Percentiles rank a stretch among this genome's conserved stretches.
Conservation (phyloP, 2,329 filamentous ascomycete species). For the Aspergillus tanneri region DNA sequence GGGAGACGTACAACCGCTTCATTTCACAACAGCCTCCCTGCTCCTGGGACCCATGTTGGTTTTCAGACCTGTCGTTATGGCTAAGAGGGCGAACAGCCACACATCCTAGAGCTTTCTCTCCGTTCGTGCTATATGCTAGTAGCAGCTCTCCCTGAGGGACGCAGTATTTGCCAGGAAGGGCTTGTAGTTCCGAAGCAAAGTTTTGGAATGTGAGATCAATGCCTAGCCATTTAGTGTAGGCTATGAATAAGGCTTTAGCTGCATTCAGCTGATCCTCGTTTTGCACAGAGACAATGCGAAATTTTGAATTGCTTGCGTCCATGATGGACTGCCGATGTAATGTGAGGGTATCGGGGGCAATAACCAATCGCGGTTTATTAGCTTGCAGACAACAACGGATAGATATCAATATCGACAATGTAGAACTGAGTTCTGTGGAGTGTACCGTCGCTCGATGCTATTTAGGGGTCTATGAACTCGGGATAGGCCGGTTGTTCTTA, state of each 20-base stretch:
- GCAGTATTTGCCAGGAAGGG: conserved; percentile 56
- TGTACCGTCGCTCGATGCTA: too few relatives aligned
- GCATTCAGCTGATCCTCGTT: conserved; percentile 44
- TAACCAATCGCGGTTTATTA: too few relatives aligned
- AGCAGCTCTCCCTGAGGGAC: conserved; percentile 47
- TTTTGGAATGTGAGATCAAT: conserved; percentile 59
- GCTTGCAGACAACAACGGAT: conserved; percentile 1
- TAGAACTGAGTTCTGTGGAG: too few relatives aligned
- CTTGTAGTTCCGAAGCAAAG: conserved; percentile 53
- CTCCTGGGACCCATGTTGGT: conserved; percentile 18
- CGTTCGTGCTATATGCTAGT: conserved; percentile 40
- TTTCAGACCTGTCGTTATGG: neutral
- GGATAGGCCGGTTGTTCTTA: too few relatives aligned
- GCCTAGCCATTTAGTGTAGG: conserved; percentile 47
- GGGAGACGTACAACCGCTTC: conserved; percentile 57
- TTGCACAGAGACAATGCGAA: conserved; percentile 38
- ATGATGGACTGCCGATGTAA: too few relatives aligned
- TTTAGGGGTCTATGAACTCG: too few relatives aligned
- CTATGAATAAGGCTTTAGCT: conserved; percentile 45
- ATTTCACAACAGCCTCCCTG: conserved; percentile 49
- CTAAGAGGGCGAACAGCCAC: conserved; percentile 46
- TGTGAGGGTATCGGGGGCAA: too few relatives aligned
- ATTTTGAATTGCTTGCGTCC: neutral
- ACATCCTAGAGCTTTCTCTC: conserved; percentile 45
- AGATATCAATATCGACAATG: too few relatives aligned